Conservation (phyloP, 1,284 basidiomycete species). For the Microbotryum saponariae region DNA sequence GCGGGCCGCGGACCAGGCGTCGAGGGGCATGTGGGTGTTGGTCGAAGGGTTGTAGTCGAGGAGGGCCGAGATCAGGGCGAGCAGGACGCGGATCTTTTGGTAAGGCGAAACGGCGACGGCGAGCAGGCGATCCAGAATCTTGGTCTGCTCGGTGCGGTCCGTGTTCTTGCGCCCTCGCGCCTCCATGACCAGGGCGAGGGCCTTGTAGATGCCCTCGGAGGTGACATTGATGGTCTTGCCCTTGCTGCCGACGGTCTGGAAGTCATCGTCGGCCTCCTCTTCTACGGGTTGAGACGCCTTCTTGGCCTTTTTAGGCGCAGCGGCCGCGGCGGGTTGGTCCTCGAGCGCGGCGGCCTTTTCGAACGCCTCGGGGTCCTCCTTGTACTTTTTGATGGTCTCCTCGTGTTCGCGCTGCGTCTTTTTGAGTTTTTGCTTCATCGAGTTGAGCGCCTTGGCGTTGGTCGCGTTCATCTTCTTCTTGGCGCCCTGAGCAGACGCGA, state of each 20-base stretch:
- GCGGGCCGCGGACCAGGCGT: constrained; percentile 82
- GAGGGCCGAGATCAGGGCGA: constrained; percentile 86
- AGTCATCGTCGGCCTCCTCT: constrained; percentile 58
- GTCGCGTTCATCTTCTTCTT: constrained; percentile 96
- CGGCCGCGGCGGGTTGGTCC: constrained; percentile 48
- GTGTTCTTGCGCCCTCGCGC: constrained; percentile 98
- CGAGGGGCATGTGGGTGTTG: constrained; percentile 73
- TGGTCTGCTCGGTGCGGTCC: constrained; percentile 89
- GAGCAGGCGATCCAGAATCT: constrained; percentile 79
- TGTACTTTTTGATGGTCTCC: constrained; percentile 66
- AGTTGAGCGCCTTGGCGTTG: constrained; percentile 88
- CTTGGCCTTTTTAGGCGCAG: constrained; percentile 44
- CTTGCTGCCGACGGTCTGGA: constrained; percentile 78
- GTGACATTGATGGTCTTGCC: constrained; percentile 79
- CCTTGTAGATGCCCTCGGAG: constrained; percentile 86
- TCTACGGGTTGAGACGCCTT: constrained; percentile 43
- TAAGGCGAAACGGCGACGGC: constrained; percentile 74
- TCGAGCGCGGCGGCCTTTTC: constrained; percentile 57
- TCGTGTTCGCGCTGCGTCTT: constrained; percentile 88
- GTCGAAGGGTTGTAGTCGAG: constrained; percentile 91
- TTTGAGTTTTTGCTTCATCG: constrained; percentile 95
- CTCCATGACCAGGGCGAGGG: constrained; percentile 82
- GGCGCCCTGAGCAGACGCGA: constrained; percentile 59
- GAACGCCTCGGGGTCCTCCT: constrained; percentile 84
- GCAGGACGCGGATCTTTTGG: constrained; percentile 86